Evolutionary conservation across 352 stramenopile genomes (phyloP).

Genomic region (Globisporangium iwayamae): DNA sequence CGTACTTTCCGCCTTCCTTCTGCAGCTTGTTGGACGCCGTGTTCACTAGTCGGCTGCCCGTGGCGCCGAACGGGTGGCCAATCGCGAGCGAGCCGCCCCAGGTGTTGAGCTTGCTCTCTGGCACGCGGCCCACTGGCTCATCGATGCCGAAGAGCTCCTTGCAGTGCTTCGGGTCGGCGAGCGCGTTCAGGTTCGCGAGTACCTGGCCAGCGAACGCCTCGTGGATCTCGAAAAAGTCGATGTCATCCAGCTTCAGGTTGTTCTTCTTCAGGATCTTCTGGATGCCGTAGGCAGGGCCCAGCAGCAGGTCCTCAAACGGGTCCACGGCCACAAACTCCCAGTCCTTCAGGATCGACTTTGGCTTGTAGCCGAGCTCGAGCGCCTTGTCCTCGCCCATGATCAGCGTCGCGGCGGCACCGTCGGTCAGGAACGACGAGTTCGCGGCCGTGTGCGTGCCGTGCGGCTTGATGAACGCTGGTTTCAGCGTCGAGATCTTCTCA

Average conservation of each 20-base stretch:
- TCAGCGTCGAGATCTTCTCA: slow-evolving; percentile 95
- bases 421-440: slow-evolving; percentile 97
- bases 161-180: slow-evolving; percentile 93
- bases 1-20: slow-evolving; percentile 94
- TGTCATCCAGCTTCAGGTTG: slow-evolving; percentile 91
- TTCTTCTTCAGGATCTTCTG: slow-evolving; percentile 78
- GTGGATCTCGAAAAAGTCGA: slow-evolving; percentile 99
- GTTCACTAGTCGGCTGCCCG: slow-evolving; percentile 94
- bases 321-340: slow-evolving; percentile 97
- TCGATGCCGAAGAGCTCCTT: slow-evolving; percentile 93
- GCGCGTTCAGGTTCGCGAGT: slow-evolving; percentile 95
- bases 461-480: slow-evolving; percentile 98
- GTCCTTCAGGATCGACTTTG: slow-evolving; percentile 93
- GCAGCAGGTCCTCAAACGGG: slow-evolving; percentile 92
- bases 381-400: slow-evolving; percentile 97
- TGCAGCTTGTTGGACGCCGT: slow-evolving; percentile 97
- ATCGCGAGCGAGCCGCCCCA: slow-evolving; percentile 96
- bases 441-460: slow-evolving; percentile 97
- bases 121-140: slow-evolving; percentile 88
- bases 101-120: slow-evolving; percentile 96
- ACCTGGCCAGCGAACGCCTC: slow-evolving; percentile 99
- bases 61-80: slow-evolving; percentile 98
- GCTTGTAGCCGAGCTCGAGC: slow-evolving; percentile 94
- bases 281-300: slow-evolving; percentile 95
- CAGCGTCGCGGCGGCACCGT: slow-evolving; percentile 93